Evolutionary conservation across 2,329 filamentous ascomycete genomes (phyloP), one percentile per base, ranked within the genome.

Genomic region (Mariannaea elegans): DNA sequence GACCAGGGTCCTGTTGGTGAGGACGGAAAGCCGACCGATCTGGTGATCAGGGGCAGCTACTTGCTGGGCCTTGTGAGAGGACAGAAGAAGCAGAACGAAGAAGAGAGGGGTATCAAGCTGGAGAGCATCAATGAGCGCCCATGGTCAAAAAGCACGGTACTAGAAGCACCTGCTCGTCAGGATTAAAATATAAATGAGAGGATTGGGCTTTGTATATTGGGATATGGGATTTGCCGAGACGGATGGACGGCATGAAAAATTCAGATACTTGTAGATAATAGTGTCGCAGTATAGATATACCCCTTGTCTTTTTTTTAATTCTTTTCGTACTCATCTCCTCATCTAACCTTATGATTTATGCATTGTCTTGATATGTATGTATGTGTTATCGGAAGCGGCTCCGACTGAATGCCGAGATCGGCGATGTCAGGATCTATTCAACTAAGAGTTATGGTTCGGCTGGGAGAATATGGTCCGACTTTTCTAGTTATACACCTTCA

Each of bases 41-140:
- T 65, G 13, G 52, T 76, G 9, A 68, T 73, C 10, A 54, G 66
- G n/a, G 73, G 72, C 7, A 66, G 69, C 2, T 77, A 72, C 57
- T 48, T 77, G 0, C 64, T 75, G 38, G 70, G 61, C 23, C 49
- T 73, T 6, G 18, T 73, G 18, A 61, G 66, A 46, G 61, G 65
- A 34, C 24, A 2, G 4, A 61, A 61, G 38, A 60, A 41, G 42
- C 38, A 55, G 9, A 50, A 31, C 7, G 46, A 69, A 7, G 61
- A 67, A 23, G 55, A 65, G 4, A 56, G 63, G 32, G 60, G 36
- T 6, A 62, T 64, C 3, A 53, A 59, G 12, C 46, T 69, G 6
- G 50, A 67, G 41, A 72, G 51, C 14, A 55, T 59, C 9, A 36
- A 64, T 4, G 50, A 51, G 12, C 53, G 44, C 13, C 45, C 16